phyloP scores from a whole-genome alignment of 371 early-diverging fungal species.

The Actinomortierella ambigua region DNA sequence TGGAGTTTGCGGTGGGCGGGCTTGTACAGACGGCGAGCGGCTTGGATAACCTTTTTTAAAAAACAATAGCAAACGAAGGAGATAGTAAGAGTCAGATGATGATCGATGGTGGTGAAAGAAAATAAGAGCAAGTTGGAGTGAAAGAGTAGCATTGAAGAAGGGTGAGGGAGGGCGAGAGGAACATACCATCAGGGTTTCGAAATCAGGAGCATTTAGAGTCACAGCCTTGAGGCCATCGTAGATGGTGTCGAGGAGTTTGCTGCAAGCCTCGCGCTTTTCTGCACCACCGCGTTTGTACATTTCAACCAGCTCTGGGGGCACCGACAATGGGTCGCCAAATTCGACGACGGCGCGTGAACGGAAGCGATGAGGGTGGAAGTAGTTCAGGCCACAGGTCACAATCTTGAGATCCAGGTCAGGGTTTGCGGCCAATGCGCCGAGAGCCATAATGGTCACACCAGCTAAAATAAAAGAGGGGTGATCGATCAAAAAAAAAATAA shows the following conservation, averaged over 20 bases:
- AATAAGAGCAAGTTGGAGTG: not conserved
- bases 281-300: slow-evolving; percentile 82
- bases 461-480: slow-evolving; percentile 45
- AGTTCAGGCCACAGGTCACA: slow-evolving; percentile 91
- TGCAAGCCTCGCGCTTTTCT: slow-evolving; percentile 81
- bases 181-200: slow-evolving; percentile 85
- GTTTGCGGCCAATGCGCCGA: slow-evolving; percentile 92
- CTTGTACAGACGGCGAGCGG: slow-evolving; percentile 91
- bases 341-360: slow-evolving; percentile 96
- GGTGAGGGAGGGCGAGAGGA: not conserved
- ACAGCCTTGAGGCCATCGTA: slow-evolving; percentile 81
- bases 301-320: slow-evolving; percentile 77
- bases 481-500: slow-evolving; percentile 3
- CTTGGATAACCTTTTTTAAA: slow-evolving; percentile 79
- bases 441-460: slow-evolving; percentile 90
- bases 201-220: slow-evolving; percentile 93
- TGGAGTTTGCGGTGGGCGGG: slow-evolving; percentile 84
- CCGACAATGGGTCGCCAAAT: slow-evolving; percentile 88
- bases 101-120: not conserved
- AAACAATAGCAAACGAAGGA: not conserved
- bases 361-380: slow-evolving; percentile 96
- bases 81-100: not conserved
- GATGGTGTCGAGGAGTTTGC: slow-evolving; percentile 75
- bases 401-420: slow-evolving; percentile 90
- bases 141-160: not conserved